Conservation (phyloP, 2,329 filamentous ascomycete species). For the Penicillium corylophilum region DNA sequence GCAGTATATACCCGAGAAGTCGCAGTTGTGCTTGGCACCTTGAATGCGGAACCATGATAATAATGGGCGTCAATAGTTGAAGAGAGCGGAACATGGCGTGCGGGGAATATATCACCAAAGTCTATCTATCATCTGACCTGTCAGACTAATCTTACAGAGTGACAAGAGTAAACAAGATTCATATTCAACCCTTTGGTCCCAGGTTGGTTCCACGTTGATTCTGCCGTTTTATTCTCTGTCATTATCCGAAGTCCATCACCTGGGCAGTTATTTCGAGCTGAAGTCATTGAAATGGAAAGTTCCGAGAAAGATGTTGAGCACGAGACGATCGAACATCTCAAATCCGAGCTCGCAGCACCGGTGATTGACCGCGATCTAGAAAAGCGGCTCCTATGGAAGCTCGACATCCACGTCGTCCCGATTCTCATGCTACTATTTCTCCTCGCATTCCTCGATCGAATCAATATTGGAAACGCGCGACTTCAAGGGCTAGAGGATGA, state of each 20-base stretch:
- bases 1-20: not conserved
- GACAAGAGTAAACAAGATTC: not conserved
- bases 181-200: not conserved
- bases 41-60: slow-evolving; percentile 5
- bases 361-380: slow-evolving; percentile 37
- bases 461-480: slow-evolving; percentile 51
- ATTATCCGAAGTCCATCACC: not conserved
- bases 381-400: slow-evolving; percentile 49
- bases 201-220: not conserved
- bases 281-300: slow-evolving; percentile 3
- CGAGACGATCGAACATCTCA: slow-evolving; percentile 21
- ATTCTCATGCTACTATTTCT: slow-evolving; percentile 49
- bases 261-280: not conserved
- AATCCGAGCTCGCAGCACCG: slow-evolving; percentile 1
- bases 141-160: not conserved
- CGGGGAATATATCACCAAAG: slow-evolving; percentile 6
- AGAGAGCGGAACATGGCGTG: slow-evolving; percentile 6
- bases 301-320: slow-evolving; percentile 10
- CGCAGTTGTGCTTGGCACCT: slow-evolving; percentile 1
- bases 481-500: slow-evolving; percentile 46
- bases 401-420: slow-evolving; percentile 50
- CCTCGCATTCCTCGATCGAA: slow-evolving; percentile 48
- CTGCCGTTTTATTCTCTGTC: not conserved
- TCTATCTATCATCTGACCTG: not conserved
- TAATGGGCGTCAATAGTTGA: not conserved